Evolutionary conservation across 129 eudicot species (phyloP).

Genomic region (sunflower (Helianthus annuus)): DNA sequence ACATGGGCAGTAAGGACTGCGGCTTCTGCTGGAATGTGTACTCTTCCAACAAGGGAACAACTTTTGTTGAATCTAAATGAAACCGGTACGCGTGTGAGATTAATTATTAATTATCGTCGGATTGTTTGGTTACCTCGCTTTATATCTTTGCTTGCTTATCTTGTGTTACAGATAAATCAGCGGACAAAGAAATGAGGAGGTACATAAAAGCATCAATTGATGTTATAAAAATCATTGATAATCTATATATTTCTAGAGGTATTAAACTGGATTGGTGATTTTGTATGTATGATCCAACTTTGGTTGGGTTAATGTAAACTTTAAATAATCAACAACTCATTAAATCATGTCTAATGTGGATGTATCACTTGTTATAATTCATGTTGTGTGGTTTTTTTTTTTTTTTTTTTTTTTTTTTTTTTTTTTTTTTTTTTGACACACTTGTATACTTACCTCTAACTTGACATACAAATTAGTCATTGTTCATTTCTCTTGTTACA

Average conservation of each 20-base stretch:
- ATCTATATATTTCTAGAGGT: slow-evolving; percentile 57
- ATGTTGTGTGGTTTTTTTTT: neutral
- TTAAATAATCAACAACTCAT: slow-evolving; percentile 13
- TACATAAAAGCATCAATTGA: slow-evolving; percentile 70
- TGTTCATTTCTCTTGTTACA: too few relatives aligned
- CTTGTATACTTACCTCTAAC: too few relatives aligned
- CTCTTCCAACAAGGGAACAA: slow-evolving; percentile 91
- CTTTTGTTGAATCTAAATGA: slow-evolving; percentile 73
- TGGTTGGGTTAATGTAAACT: slow-evolving; percentile 19
- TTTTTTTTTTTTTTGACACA: too few relatives aligned
- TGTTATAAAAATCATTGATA: slow-evolving; percentile 72
- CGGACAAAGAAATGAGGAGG: slow-evolving; percentile 81
- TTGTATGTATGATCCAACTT: slow-evolving; percentile 26
- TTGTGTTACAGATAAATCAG: slow-evolving; percentile 59
- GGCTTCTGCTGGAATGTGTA: slow-evolving; percentile 92
- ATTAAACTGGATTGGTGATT: slow-evolving; percentile 86
- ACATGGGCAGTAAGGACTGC: slow-evolving; percentile 98
- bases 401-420: too few relatives aligned
- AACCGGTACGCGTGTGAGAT: slow-evolving; percentile 48
- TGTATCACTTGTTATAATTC: neutral
- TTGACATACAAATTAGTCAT: too few relatives aligned
- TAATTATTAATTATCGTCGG: neutral
- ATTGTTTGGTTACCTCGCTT: neutral
- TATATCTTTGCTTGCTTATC: neutral
- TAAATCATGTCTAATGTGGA: neutral